Evolutionary conservation across 2,329 filamentous ascomycete genomes (phyloP).

Genomic region (Ustulina deusta): DNA sequence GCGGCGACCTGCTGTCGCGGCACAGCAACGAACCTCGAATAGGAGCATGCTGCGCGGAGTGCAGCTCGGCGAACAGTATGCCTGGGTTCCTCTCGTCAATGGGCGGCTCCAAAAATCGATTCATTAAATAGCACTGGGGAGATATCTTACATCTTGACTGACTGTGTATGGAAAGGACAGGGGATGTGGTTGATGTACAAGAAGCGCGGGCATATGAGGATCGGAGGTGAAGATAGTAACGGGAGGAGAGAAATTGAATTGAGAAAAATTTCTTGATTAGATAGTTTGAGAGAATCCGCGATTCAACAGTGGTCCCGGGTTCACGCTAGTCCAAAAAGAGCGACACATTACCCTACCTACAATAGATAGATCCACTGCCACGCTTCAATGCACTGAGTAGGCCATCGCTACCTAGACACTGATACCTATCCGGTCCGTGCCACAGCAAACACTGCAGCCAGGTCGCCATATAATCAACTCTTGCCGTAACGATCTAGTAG

Average conservation of each 20-base stretch:
- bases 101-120: background rate
- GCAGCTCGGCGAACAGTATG: constrained; percentile 51
- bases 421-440: too few relatives aligned
- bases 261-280: constrained; percentile 23
- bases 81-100: constrained; percentile 44
- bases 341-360: background rate
- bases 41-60: constrained; percentile 49
- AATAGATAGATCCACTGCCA: too few relatives aligned
- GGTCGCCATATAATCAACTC: too few relatives aligned
- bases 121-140: background rate
- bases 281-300: background rate
- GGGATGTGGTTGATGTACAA: background rate
- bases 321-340: background rate
- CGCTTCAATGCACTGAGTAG: too few relatives aligned
- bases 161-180: background rate
- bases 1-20: constrained; percentile 49
- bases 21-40: constrained; percentile 44
- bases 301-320: background rate
- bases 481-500: too few relatives aligned
- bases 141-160: constrained; percentile 42
- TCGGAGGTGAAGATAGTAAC: background rate
- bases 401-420: too few relatives aligned
- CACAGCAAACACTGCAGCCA: too few relatives aligned
- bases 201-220: background rate
- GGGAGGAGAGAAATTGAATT: constrained; percentile 8